Percentiles rank a stretch among this genome's conserved stretches.
Conservation (phyloP, 352 stramenopile species). For the Globisporangium viniferum region DNA sequence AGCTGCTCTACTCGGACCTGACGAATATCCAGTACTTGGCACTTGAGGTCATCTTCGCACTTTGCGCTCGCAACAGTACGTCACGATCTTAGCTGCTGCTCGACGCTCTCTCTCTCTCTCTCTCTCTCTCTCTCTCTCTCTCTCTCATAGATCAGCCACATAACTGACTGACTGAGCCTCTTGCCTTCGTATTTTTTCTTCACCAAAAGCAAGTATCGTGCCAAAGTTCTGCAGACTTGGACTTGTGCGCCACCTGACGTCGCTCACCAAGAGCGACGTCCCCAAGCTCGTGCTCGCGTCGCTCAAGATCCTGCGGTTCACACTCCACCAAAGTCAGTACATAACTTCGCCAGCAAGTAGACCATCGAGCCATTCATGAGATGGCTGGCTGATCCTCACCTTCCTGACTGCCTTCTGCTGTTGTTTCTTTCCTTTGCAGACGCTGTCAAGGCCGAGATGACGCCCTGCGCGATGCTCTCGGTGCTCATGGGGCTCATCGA, state of each 20-base stretch:
- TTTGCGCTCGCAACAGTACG: conserved; percentile 51
- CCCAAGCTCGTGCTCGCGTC: conserved; percentile 37
- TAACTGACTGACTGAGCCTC: not conserved
- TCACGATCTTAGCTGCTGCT: not conserved
- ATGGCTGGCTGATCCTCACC: not conserved
- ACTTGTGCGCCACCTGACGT: conserved; percentile 34
- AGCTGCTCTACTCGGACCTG: conserved; percentile 28
- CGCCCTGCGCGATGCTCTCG: conserved; percentile 30
- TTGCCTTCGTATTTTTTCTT: not conserved
- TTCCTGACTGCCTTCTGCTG: not conserved
- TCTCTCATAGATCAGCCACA: too few species aligned
- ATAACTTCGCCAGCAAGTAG: not conserved
- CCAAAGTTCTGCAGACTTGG: conserved; percentile 39
- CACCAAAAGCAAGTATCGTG: conserved; percentile 33
- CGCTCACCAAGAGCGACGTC: conserved; percentile 28
- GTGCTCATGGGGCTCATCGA: conserved; percentile 43
- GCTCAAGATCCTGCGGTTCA: conserved; percentile 53
- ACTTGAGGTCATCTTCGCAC: conserved; percentile 47
- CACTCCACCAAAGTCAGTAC: conserved; percentile 41
- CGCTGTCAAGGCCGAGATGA: conserved; percentile 34
- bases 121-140: too few species aligned
- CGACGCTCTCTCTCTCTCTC: not conserved
- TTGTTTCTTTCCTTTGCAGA: conserved; percentile 17
- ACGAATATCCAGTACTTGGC: conserved; percentile 36
- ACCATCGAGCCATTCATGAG: not conserved